A percentile compares a stretch with the other conserved stretches of the same genome.
Conservation (phyloP, 139 green algal species). For the Volvox reticuliferus region DNA sequence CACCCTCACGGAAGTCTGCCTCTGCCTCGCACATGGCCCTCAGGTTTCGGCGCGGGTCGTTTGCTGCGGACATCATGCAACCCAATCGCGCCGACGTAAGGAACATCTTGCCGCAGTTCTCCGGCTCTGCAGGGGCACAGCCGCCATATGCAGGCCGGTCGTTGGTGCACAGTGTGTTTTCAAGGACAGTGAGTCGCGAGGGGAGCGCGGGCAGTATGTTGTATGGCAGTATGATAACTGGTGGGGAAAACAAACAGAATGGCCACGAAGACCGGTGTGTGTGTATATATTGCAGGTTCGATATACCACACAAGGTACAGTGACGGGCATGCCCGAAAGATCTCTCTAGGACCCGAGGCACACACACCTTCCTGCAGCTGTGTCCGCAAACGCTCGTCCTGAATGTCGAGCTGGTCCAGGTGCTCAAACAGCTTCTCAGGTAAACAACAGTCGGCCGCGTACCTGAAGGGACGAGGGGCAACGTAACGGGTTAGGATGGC, state of each 20-base stretch:
- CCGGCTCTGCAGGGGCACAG: neutral
- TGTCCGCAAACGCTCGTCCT: neutral
- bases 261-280: too few relatives aligned
- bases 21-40: neutral
- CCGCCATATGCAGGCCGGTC: too few relatives aligned
- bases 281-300: too few relatives aligned
- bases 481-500: neutral
- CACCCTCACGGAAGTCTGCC: conserved; percentile 20
- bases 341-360: too few relatives aligned
- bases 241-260: too few relatives aligned
- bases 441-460: neutral
- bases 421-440: neutral
- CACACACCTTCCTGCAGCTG: neutral
- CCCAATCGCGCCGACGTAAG: conserved; percentile 9
- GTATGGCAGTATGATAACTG: too few relatives aligned
- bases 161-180: too few relatives aligned
- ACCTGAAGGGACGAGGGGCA: neutral
- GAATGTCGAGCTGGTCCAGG: neutral
- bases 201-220: too few relatives aligned
- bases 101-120: neutral
- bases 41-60: conserved; percentile 32
- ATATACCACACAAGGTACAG: too few relatives aligned
- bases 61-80: neutral
- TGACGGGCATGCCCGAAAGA: too few relatives aligned
- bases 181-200: too few relatives aligned